Evolutionary conservation across 192 early-diverging fungal genomes (phyloP).

Genomic region (Gonapodya prolifera): DNA sequence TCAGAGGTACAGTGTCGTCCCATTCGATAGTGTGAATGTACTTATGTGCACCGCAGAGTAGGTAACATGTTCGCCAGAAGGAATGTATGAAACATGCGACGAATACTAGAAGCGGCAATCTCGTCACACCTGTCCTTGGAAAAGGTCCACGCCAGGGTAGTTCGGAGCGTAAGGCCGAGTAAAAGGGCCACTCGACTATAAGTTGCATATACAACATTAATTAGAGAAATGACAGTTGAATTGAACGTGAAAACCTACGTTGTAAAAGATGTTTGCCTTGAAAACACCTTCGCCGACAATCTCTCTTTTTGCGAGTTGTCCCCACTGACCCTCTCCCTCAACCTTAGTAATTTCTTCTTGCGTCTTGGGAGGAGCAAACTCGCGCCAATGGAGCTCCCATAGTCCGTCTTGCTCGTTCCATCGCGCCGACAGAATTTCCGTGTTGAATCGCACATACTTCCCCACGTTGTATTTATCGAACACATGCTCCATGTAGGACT

Average conservation of each 20-base stretch:
- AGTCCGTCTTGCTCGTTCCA: neutral
- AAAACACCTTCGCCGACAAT: neutral
- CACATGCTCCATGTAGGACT: neutral
- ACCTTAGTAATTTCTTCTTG: neutral
- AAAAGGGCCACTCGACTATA: neutral
- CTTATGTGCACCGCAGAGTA: too few species aligned
- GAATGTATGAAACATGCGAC: too few species aligned
- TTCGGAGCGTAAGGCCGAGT: neutral
- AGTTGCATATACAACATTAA: too few species aligned
- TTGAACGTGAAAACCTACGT: too few species aligned
- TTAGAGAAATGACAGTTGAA: too few species aligned
- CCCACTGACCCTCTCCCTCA: neutral
- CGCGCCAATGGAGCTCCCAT: neutral
- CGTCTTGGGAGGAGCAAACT: neutral
- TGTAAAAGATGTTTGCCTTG: neutral
- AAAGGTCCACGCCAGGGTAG: neutral
- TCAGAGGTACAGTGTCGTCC: slow-evolving; percentile 31
- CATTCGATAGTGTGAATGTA: slow-evolving; percentile 38
- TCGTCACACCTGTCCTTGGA: too few species aligned
- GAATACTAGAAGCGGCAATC: too few species aligned
- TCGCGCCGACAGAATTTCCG: neutral
- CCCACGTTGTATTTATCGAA: neutral
- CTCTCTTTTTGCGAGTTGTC: neutral
- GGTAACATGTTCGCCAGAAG: too few species aligned
- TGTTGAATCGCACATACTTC: neutral